A percentile compares a stretch with the other conserved stretches of the same genome.
Evolutionary conservation across 2,329 filamentous ascomycete genomes (phyloP).

Genomic region (Exophiala mesophila): DNA sequence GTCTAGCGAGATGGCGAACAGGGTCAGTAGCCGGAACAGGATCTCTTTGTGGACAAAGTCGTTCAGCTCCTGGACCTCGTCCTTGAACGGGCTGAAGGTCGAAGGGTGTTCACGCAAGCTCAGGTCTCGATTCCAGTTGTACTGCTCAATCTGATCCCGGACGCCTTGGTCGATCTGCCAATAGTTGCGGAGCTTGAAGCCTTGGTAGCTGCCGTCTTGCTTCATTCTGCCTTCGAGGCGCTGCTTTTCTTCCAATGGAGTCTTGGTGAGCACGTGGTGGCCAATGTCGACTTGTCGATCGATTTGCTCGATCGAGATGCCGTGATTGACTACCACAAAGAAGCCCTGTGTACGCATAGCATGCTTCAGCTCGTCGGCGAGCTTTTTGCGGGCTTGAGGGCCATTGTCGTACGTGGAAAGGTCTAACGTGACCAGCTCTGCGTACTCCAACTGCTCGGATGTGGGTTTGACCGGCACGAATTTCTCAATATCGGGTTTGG

Average conservation of each 20-base stretch:
- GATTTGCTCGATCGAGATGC: constrained; percentile 45
- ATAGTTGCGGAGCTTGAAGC: constrained; percentile 44
- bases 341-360: constrained; percentile 45
- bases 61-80: constrained; percentile 45
- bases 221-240: constrained; percentile 44
- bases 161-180: constrained; percentile 38
- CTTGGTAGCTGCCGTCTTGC: constrained; percentile 48
- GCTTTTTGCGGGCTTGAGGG: constrained; percentile 38
- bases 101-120: constrained; percentile 38
- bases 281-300: constrained; percentile 49
- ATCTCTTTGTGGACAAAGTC: constrained; percentile 47
- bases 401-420: constrained; percentile 42
- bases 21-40: constrained; percentile 39
- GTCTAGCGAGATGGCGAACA: constrained; percentile 43
- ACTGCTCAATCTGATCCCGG: constrained; percentile 50
- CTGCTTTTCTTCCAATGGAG: constrained; percentile 47
- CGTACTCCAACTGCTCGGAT: constrained; percentile 43
- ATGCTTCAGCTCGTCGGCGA: constrained; percentile 41
- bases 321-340: constrained; percentile 49
- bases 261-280: constrained; percentile 48
- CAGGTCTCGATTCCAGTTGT: constrained; percentile 49
- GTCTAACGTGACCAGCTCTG: constrained; percentile 41
- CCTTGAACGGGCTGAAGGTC: constrained; percentile 48
- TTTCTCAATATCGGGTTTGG: too few relatives aligned
- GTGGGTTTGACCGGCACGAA: too few relatives aligned